Evolutionary conservation across 306 rosid species (phyloP).

Genomic region (Cucurbita maxima): DNA sequence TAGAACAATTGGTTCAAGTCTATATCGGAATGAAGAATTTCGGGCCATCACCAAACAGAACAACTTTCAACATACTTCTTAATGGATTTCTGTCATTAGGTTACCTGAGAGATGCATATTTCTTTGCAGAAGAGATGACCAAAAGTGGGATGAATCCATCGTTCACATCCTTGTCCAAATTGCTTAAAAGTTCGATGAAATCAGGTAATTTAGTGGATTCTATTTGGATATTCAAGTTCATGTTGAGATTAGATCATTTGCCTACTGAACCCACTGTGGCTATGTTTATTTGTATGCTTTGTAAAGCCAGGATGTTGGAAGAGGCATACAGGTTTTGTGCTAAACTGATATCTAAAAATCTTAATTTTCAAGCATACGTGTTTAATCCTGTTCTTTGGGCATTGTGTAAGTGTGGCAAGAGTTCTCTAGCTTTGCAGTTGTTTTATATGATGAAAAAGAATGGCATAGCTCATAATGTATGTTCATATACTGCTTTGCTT

Average conservation of each 20-base stretch:
- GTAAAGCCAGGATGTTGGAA: constrained; percentile 16
- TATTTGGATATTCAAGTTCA: constrained; percentile 13
- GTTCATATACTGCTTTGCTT: constrained; percentile 34
- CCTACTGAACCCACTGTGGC: constrained; percentile 19
- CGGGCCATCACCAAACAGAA: constrained; percentile 26
- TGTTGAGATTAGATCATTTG: constrained; percentile 23
- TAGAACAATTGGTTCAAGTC: constrained; percentile 14
- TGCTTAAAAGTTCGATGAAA: constrained; percentile 17
- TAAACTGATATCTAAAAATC: constrained; percentile 9
- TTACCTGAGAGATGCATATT: constrained; percentile 11
- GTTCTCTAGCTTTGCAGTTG: constrained; percentile 20
- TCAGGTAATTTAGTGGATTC: constrained; percentile 13
- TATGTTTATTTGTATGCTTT: constrained; percentile 20
- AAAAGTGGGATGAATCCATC: constrained; percentile 24
- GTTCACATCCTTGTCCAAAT: constrained; percentile 15
- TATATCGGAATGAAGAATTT: constrained; percentile 26
- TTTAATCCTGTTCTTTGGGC: constrained; percentile 28
- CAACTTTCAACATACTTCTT: constrained; percentile 30
- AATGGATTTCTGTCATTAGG: constrained; percentile 23
- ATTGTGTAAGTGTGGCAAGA: constrained; percentile 22
- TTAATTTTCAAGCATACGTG: constrained; percentile 12
- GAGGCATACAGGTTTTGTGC: constrained; percentile 12
- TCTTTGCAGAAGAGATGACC: constrained; percentile 24
- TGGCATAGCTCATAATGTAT: constrained; percentile 16
- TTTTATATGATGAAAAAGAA: constrained; percentile 28